Evolutionary conservation across 2,329 filamentous ascomycete genomes (phyloP).

Genomic region (Aspergillus costaricaensis): DNA sequence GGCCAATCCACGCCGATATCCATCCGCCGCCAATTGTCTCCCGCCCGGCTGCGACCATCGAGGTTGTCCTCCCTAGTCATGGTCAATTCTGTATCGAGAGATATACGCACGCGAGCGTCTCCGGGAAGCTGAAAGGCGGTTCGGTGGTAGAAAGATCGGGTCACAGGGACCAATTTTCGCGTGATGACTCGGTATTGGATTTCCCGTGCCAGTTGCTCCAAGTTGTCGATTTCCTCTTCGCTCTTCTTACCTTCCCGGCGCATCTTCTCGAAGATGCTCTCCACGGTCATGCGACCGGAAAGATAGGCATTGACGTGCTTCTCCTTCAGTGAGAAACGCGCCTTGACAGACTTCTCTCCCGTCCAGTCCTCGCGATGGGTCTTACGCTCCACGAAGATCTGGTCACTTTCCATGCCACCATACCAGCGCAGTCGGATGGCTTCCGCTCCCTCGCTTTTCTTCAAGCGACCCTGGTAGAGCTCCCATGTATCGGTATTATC

Average conservation of each 20-base stretch:
- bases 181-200: slow-evolving; percentile 91
- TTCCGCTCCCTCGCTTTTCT: slow-evolving; percentile 97
- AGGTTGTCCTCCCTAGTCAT: slow-evolving; percentile 96
- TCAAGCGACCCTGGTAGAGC: slow-evolving; percentile 87
- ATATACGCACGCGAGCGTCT: slow-evolving; percentile 93
- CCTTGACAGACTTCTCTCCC: slow-evolving; percentile 97
- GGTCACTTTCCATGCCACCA: slow-evolving; percentile 91
- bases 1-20: slow-evolving; percentile 97
- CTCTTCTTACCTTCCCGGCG: slow-evolving; percentile 94
- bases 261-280: slow-evolving; percentile 93
- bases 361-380: slow-evolving; percentile 99
- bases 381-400: slow-evolving; percentile 95
- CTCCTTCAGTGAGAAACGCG: slow-evolving; percentile 91
- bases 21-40: slow-evolving; percentile 93
- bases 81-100: slow-evolving; percentile 90
- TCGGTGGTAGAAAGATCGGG: slow-evolving; percentile 95
- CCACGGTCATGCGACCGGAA: slow-evolving; percentile 78
- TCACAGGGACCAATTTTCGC: slow-evolving; percentile 83
- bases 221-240: slow-evolving; percentile 82
- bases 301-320: slow-evolving; percentile 95
- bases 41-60: slow-evolving; percentile 72
- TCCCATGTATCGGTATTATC: slow-evolving; percentile 95
- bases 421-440: slow-evolving; percentile 97
- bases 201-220: slow-evolving; percentile 86
- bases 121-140: slow-evolving; percentile 97